Evolutionary conservation across 2,329 filamentous ascomycete genomes (phyloP).

Genomic region (Metarhizium guizhouense): DNA sequence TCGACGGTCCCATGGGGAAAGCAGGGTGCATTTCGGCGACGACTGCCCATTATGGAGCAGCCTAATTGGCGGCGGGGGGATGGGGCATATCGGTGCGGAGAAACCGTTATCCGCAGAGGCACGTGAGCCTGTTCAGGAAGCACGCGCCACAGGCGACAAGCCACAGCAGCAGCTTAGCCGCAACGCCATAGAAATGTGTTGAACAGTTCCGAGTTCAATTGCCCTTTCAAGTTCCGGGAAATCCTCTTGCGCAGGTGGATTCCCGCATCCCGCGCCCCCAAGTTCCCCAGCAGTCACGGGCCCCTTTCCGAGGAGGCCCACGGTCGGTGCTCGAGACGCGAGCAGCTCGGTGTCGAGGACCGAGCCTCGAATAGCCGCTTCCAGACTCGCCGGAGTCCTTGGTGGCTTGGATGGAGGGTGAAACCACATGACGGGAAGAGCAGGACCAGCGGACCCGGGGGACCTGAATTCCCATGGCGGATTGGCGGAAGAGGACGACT

Average conservation of each 20-base stretch:
- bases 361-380: conserved; percentile 1
- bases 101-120: background rate
- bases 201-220: no score
- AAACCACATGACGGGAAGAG: background rate
- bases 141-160: background rate
- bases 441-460: background rate
- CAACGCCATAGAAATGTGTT: no score
- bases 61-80: background rate
- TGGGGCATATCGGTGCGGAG: conserved; percentile 1
- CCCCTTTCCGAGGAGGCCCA: no score
- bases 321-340: background rate
- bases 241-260: conserved; percentile 20
- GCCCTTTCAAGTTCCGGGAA: conserved; percentile 18
- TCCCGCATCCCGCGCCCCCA: background rate
- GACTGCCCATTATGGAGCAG: background rate
- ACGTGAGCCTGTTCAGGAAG: background rate
- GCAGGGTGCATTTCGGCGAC: background rate
- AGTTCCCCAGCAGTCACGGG: background rate
- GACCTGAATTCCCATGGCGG: background rate
- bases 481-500: background rate
- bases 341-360: background rate
- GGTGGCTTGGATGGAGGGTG: background rate
- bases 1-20: background rate
- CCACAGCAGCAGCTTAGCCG: background rate
- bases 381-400: no score